Base-by-base conservation (phyloP, 805 yeast genomes). In the Yamadazyma ubonensis region DNA sequence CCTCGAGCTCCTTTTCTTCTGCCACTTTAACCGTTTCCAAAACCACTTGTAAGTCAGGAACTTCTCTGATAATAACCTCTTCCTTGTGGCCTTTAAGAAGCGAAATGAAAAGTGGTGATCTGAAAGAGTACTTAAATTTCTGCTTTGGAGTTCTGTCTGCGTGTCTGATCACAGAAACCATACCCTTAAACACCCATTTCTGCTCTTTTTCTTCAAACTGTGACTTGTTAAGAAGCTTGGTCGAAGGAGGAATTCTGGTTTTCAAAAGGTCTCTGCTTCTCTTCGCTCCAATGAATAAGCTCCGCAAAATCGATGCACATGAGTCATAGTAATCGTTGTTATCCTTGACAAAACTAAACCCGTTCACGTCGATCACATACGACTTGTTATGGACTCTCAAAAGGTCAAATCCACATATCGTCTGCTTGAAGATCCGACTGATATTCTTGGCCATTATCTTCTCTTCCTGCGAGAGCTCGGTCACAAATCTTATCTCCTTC, bases 61-160 rank as follows among this genome's bases (percentile, higher is more conserved):
- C 87, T 42, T 91, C 95, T 50, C 99, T 75, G 37, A 93, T 90
- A 39, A 93, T 93, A 15, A 93, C 96, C 57, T 93, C 99, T 55
- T 89, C 96, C 50, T 84, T 88, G 56, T 93, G 96, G 2, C 97
- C 98, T 61, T 91, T 91, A 49, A 93, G 67, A 41, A 93, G 63
- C 0, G 93, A 86, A 31, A 89, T 80, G 56, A 93, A 93, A 8
- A 87, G 73, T 5, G 88, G 90, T 2, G 95, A 83, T 49, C 83
- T 82, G 70, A 93, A 93, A 0, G 97, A 89, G 63, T 88, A 95
- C 59, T 93, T 93, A 69, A 93, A 87, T 61, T 93, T 93, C 66
- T 93, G 99, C 61, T 93, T 93, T 11, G 99, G 99, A 0, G 99
- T 93, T 59, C 99, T 78, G 59, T 93, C 99, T 6, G 98, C 99